Conservation (phyloP, 2,329 filamentous ascomycete genomes). For the Pestalotiopsis sp. region DNA sequence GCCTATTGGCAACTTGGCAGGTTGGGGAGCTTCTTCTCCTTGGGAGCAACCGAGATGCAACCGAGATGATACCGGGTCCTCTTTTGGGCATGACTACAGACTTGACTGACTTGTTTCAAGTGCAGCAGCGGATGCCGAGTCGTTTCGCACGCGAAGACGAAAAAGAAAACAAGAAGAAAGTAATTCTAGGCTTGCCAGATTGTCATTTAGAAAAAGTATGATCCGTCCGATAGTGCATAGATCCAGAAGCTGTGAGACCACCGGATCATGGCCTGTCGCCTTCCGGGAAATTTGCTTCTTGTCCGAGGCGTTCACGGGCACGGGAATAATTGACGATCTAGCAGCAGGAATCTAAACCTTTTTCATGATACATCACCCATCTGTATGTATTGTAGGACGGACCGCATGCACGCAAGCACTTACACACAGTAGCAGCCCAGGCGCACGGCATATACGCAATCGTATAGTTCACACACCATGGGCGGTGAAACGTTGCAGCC, state of each 20-base stretch:
- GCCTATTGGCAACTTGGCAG: neutral
- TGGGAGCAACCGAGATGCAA: neutral
- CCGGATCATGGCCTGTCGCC: too few relatives aligned
- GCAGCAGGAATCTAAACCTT: too few relatives aligned
- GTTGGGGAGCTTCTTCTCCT: neutral
- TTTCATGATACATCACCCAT: neutral
- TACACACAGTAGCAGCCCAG: neutral
- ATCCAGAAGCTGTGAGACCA: too few relatives aligned
- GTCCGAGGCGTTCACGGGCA: too few relatives aligned
- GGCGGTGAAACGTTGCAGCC: constrained; percentile 8
- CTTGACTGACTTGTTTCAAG: neutral
- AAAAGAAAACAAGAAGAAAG: neutral
- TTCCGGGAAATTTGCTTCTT: too few relatives aligned
- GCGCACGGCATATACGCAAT: neutral
- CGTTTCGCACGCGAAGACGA: neutral
- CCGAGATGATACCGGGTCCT: neutral
- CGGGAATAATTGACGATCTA: too few relatives aligned
- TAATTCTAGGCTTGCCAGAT: neutral
- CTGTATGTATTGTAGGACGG: neutral
- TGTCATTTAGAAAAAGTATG: neutral
- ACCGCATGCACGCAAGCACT: neutral
- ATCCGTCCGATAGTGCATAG: neutral
- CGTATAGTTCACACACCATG: neutral
- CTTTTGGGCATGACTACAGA: too few relatives aligned
- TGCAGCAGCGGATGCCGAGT: neutral